These are phyloP conservation scores for Aureobasidium sp. DNA, from an alignment of 2,329 filamentous ascomycete genomes.

Conservation along the genomic window DNA sequence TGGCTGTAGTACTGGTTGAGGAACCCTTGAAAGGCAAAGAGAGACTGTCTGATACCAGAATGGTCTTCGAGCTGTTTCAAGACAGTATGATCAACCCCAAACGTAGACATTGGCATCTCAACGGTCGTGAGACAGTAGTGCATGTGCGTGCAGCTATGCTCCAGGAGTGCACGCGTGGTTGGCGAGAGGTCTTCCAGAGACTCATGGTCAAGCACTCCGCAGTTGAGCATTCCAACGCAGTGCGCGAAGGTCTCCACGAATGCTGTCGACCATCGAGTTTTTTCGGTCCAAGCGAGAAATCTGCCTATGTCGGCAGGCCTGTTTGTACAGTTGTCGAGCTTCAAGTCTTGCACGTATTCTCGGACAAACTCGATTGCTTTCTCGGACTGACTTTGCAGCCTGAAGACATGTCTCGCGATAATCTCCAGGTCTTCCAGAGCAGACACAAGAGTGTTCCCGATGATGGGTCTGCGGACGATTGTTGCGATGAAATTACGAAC, in stretches of 20 bases:
- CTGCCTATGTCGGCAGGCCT: slow-evolving; percentile 54
- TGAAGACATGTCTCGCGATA: slow-evolving; percentile 52
- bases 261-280: slow-evolving; percentile 56
- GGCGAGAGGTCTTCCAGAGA: neutral
- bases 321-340: slow-evolving; percentile 58
- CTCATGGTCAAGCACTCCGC: slow-evolving; percentile 13
- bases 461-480: slow-evolving; percentile 56
- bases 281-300: slow-evolving; percentile 60
- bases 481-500: slow-evolving; percentile 64
- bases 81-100: slow-evolving; percentile 52
- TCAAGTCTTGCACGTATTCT: slow-evolving; percentile 22
- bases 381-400: slow-evolving; percentile 25
- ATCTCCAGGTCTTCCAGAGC: slow-evolving; percentile 56
- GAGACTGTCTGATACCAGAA: slow-evolving; percentile 45
- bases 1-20: slow-evolving; percentile 51
- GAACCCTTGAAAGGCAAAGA: slow-evolving; percentile 56
- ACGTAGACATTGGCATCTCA: slow-evolving; percentile 48
- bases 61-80: slow-evolving; percentile 28
- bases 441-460: slow-evolving; percentile 57
- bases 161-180: slow-evolving; percentile 37
- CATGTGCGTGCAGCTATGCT: slow-evolving; percentile 56
- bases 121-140: slow-evolving; percentile 57
- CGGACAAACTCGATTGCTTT: slow-evolving; percentile 26
- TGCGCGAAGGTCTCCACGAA: slow-evolving; percentile 64
- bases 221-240: slow-evolving; percentile 52